Conservation (phyloP, 23 red algal species). For the Chondrus crispus region DNA sequence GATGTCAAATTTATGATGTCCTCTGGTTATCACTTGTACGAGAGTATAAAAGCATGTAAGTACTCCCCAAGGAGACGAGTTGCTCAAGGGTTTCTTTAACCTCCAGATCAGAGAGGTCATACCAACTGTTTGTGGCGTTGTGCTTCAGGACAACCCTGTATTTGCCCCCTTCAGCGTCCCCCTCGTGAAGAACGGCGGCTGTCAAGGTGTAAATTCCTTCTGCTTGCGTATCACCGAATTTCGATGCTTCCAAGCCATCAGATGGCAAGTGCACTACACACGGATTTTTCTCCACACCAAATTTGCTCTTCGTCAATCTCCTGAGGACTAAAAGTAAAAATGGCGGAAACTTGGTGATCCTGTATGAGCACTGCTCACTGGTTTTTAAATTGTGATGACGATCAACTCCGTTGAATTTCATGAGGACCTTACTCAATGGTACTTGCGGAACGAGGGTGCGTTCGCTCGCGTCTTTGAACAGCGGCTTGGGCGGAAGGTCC, state of each 20-base stretch:
- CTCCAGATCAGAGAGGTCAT: conserved; percentile 21
- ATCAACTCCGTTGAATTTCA: conserved; percentile 42
- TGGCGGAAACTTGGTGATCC: conserved; percentile 2
- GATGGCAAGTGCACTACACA: conserved; percentile 50
- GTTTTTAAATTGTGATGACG: conserved; percentile 30
- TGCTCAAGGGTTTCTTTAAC: conserved; percentile 22
- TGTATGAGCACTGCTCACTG: conserved; percentile 8
- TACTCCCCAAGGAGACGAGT: conserved; percentile 52
- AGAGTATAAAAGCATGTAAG: conserved; percentile 54
- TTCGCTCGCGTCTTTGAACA: conserved; percentile 52
- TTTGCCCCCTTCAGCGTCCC: neutral
- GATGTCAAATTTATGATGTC: too few relatives aligned
- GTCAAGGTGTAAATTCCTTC: conserved; percentile 32
- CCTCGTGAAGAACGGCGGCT: conserved; percentile 43
- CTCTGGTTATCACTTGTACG: neutral
- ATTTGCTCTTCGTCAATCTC: conserved; percentile 43
- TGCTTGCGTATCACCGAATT: neutral
- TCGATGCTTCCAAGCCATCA: neutral
- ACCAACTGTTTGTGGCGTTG: conserved; percentile 41
- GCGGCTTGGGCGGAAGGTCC: conserved; percentile 52
- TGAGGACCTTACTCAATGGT: conserved; percentile 22
- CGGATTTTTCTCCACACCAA: conserved; percentile 53
- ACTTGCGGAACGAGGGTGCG: conserved; percentile 29
- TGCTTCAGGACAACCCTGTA: conserved; percentile 43
- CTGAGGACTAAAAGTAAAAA: conserved; percentile 43